A percentile compares a stretch with the other conserved stretches of the same genome.
Evolutionary conservation across 129 eudicot species (phyloP).

Genomic region (Kitagawia praeruptora): DNA sequence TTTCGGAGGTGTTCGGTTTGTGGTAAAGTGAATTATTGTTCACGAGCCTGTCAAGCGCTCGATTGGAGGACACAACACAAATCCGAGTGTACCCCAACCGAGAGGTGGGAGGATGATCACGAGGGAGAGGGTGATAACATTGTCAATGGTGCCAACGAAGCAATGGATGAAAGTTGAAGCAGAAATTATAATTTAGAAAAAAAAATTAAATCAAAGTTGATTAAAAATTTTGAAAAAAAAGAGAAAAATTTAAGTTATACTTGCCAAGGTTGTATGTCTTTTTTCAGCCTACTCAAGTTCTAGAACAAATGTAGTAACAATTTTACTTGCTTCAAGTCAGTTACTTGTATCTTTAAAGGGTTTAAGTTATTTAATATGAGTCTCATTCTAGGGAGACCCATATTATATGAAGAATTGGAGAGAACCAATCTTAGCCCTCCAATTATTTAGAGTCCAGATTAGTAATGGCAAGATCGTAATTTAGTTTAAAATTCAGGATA

Average conservation of each 20-base stretch:
- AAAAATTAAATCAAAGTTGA: background rate
- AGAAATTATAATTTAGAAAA: background rate
- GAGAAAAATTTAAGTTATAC: background rate
- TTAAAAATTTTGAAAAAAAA: background rate
- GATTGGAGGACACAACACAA: constrained; percentile 86
- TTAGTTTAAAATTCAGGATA: too few species aligned
- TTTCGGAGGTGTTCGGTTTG: constrained; percentile 81
- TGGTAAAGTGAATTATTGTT: constrained; percentile 71
- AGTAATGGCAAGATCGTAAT: too few species aligned
- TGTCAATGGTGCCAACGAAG: constrained; percentile 14
- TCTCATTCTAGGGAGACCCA: too few species aligned
- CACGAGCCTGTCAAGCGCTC: constrained; percentile 83
- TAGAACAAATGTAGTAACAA: too few species aligned
- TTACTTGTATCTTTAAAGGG: too few species aligned
- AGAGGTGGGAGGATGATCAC: constrained; percentile 49
- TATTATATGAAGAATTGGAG: too few species aligned
- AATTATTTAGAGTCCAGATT: too few species aligned
- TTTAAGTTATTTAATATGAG: too few species aligned
- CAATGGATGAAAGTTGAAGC: constrained; percentile 34
- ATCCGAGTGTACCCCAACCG: constrained; percentile 57
- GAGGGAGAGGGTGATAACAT: constrained; percentile 1
- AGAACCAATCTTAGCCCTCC: too few species aligned
- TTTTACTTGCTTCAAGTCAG: too few species aligned
- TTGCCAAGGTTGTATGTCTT: too few species aligned
- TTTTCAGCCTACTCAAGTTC: too few species aligned